phyloP scores from a whole-genome alignment of 2,329 filamentous ascomycete species.

The Penicillium brasilianum region DNA sequence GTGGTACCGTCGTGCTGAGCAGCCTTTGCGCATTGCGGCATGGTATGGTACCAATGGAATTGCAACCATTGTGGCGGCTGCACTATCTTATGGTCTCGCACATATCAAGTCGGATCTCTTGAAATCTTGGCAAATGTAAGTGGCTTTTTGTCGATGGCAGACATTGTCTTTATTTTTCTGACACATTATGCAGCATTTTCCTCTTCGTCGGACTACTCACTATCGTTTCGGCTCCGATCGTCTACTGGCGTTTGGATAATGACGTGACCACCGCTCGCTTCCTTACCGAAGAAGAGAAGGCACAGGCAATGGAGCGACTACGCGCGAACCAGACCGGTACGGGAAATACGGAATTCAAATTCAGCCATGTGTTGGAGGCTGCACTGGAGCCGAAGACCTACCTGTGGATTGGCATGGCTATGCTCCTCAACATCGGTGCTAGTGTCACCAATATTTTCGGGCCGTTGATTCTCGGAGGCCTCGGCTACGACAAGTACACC shows the following conservation, averaged over 20 bases:
- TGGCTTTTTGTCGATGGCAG: slow-evolving; percentile 10
- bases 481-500: slow-evolving; percentile 63
- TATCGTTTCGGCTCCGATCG: slow-evolving; percentile 60
- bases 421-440: slow-evolving; percentile 69
- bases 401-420: slow-evolving; percentile 64
- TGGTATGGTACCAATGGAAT: slow-evolving; percentile 69
- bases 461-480: slow-evolving; percentile 64
- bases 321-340: slow-evolving; percentile 58
- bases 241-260: slow-evolving; percentile 64
- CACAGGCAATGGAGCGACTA: slow-evolving; percentile 55
- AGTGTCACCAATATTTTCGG: slow-evolving; percentile 69
- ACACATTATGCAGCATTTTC: slow-evolving; percentile 54
- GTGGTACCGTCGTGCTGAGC: slow-evolving; percentile 60
- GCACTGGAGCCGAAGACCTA: slow-evolving; percentile 56
- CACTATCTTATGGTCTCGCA: slow-evolving; percentile 62
- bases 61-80: slow-evolving; percentile 62
- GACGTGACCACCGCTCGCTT: slow-evolving; percentile 60
- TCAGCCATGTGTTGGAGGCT: slow-evolving; percentile 50
- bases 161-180: background rate
- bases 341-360: slow-evolving; percentile 53
- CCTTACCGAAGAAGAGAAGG: slow-evolving; percentile 53
- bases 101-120: slow-evolving; percentile 55
- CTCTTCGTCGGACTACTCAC: slow-evolving; percentile 67
- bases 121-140: slow-evolving; percentile 58
- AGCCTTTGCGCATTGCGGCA: slow-evolving; percentile 66